Base-by-base conservation (phyloP, 106 monocot genomes). In the Posidonia australis region DNA sequence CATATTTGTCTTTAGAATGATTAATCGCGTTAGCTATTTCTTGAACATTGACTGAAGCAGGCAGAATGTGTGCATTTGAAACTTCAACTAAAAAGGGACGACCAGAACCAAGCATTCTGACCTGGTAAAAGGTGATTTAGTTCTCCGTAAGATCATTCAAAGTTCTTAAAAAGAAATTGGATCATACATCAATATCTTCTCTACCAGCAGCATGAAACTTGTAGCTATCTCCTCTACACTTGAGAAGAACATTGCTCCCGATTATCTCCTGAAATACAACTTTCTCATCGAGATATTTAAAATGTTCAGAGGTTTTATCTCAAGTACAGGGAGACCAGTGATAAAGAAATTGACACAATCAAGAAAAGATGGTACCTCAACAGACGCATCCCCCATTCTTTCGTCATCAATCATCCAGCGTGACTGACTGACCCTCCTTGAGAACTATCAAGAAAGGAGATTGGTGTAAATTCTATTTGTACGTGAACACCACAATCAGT, bases 341-440 rank as follows among this genome's bases (percentile, higher is more conserved):
- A 44, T 16, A 24, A 63, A 24, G 46, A 63, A 23, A 46, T 24
- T 2, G 45, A 63, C 23, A 23, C 18, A 13, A 30, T 1, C n/a
- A 10, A 45, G 28, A 19, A 44, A 21, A 44, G 21, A 54, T 14
- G 30, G 17, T 73, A 96, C 96, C 90, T 96, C 96, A 67, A 96
- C 90, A 72, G 96, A 96, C 68, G 96, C 82, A 77, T 87, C 96
- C 46, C 96, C 96, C 87, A 96, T 96, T 82, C 96, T 90, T 75
- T 96, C 96, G 83, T 90, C 96, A 78, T 90, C 96, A 63, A 96
- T 81, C 64, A 96, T 90, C 96, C 96, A 96, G 18, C 90, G 76
- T 72, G 96, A 80, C 66, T 96, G 96, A 74, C 96, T 96, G 53
- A 96, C 96, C 63, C 78, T 96, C 64, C 96, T 82, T 43, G 96